Base-by-base conservation (phyloP, 345 rosid genomes). In the Trapa bicornis region DNA sequence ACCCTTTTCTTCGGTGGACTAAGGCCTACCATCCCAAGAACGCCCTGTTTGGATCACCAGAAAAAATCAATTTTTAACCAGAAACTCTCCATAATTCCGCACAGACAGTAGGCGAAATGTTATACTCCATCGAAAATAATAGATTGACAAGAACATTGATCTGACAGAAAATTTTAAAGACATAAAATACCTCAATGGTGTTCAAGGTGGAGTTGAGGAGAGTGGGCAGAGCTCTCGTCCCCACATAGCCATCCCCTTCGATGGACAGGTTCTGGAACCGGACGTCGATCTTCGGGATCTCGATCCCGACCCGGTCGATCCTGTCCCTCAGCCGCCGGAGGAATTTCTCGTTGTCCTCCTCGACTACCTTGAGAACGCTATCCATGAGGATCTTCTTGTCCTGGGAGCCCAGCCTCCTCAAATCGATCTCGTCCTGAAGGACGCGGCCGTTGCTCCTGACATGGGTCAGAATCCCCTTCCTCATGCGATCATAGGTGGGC, bases 261-360 rank as follows among this genome's bases (percentile, higher is more conserved):
- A 80, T 63, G 0, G 74, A 71, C 58, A 80, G 68, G 67, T 78
- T 60, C 80, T 80, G 74, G 70, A 75, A 75, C 70, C 84, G 71
- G 36, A 80, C 74, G 69, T 80, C 84, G 53, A 80, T 75, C 74
- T 65, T 75, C 2, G 81, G 84, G 53, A 75, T 53, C 56, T 75
- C 76, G 14, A 80, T 75, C 29, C 81, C 84, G n/a, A 80, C 81
- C 72, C 84, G 71, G 71, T 75, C 79, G 3, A 76, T 76, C 65
- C 79, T 61, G 57, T 72, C 52, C 70, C 79, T 63, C 37, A 76
- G 54, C 61, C 76, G 64, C 67, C 47, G 29, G 37, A 76, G 66
- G 68, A 76, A 66, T 53, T 67, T 72, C 71, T 72, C 79, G 37
- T 76, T 76, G 60, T 76, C 80, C 15, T 74, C 73, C 65, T 80